Conservation (phyloP, 768 basidiomycete genomes). For the Tricholoma sp. region DNA sequence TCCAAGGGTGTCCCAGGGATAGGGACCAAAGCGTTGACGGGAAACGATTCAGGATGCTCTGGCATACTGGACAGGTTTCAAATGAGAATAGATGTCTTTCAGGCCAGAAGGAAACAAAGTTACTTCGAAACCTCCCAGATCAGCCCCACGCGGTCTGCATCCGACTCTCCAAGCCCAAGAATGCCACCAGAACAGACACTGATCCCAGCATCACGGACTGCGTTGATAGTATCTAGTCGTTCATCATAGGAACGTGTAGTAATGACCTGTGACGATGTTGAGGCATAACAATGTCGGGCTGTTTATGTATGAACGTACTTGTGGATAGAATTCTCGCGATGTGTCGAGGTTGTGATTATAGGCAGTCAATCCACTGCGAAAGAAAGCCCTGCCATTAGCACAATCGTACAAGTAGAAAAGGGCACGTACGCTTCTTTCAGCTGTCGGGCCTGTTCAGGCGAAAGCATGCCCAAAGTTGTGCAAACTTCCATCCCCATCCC, state of each 20-base stretch:
- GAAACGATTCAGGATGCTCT: constrained; percentile 98
- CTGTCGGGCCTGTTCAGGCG: constrained; percentile 85
- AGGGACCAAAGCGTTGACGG: constrained; percentile 95
- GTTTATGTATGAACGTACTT: constrained; percentile 39
- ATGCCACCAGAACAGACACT: constrained; percentile 98
- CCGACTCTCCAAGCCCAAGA: constrained; percentile 87
- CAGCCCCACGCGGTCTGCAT: constrained; percentile 85
- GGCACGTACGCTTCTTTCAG: constrained; percentile 86
- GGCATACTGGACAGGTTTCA: constrained; percentile 56
- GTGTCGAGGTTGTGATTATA: constrained; percentile 99
- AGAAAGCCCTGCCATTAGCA: constrained; percentile 4
- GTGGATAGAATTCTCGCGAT: constrained; percentile 92
- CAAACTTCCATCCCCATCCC: constrained; percentile 99
- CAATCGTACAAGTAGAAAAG: not conserved
- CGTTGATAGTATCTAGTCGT: constrained; percentile 80
- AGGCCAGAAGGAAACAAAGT: constrained; percentile 22
- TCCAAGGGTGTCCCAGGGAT: constrained; percentile 94
- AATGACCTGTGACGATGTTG: constrained; percentile 61
- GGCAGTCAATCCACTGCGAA: constrained; percentile 78
- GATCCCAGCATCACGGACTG: constrained; percentile 92
- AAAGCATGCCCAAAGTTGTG: constrained; percentile 96
- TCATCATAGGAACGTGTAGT: constrained; percentile 95
- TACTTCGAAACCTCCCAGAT: constrained; percentile 93
- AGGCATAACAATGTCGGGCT: not conserved
- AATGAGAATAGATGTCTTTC: constrained; percentile 9